Evolutionary conservation across 2,329 filamentous ascomycete species (phyloP).

Genomic region (Bipolaris sorokiniana): DNA sequence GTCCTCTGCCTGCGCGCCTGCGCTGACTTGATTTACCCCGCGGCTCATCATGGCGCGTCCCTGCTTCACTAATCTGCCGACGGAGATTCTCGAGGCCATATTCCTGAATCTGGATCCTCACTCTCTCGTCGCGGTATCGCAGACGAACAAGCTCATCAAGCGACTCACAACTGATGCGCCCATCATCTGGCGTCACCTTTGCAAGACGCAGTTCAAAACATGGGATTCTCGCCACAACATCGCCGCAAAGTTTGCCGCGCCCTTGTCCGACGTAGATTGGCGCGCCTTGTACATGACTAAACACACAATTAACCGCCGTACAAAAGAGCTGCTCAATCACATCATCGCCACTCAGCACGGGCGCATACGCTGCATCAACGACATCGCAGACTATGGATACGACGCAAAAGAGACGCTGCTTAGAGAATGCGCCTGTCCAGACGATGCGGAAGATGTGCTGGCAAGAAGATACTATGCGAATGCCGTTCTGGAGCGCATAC

Average conservation of each 20-base stretch:
- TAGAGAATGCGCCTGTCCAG: slow-evolving; percentile 65
- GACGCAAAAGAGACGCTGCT: slow-evolving; percentile 87
- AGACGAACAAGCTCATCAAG: slow-evolving; percentile 68
- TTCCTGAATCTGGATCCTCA: slow-evolving; percentile 65
- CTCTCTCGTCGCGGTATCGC: slow-evolving; percentile 60
- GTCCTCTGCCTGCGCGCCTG: background rate
- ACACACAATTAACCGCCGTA: slow-evolving; percentile 42
- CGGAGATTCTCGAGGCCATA: slow-evolving; percentile 84
- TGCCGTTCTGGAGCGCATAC: slow-evolving; percentile 76
- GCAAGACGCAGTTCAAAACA: slow-evolving; percentile 69
- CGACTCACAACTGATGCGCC: slow-evolving; percentile 71
- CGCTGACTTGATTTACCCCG: background rate
- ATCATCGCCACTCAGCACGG: slow-evolving; percentile 74
- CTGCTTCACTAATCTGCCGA: slow-evolving; percentile 62
- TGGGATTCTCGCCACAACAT: slow-evolving; percentile 66
- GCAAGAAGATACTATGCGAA: slow-evolving; percentile 79
- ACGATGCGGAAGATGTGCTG: slow-evolving; percentile 73
- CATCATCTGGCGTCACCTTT: slow-evolving; percentile 81
- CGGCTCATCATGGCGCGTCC: slow-evolving; percentile 16
- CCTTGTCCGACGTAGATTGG: slow-evolving; percentile 71
- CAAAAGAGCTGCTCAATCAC: slow-evolving; percentile 60
- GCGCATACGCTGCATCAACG: slow-evolving; percentile 71
- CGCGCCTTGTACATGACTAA: slow-evolving; percentile 58
- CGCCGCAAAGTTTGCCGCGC: slow-evolving; percentile 46
- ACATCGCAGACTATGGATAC: slow-evolving; percentile 76